These are phyloP conservation scores for Sordariomycetes sp. DNA, from an alignment of 2,329 filamentous ascomycete species.

Conservation along the genomic window DNA sequence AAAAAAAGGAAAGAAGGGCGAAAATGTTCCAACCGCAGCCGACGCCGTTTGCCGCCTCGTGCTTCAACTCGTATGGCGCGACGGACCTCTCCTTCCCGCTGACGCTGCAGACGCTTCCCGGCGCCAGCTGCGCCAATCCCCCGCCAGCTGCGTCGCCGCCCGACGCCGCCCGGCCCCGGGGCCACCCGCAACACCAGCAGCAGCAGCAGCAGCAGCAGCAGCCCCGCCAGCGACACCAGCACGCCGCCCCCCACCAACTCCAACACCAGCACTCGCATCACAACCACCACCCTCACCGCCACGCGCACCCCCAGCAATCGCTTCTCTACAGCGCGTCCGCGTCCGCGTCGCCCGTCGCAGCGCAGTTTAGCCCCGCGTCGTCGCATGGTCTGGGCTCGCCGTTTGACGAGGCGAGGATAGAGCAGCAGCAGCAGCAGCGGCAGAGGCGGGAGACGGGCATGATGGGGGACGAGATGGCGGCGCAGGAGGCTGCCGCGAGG, in stretches of 20 bases:
- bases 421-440: background rate
- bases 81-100: slow-evolving; percentile 3
- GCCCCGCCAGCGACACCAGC: slow-evolving; percentile 2
- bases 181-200: slow-evolving; percentile 7
- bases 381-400: slow-evolving; percentile 2
- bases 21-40: slow-evolving; percentile 43
- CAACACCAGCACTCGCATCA: slow-evolving; percentile 5
- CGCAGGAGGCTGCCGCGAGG: slow-evolving; percentile 46
- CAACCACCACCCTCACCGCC: slow-evolving; percentile 4
- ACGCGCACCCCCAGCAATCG: slow-evolving; percentile 4
- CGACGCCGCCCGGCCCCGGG: slow-evolving; percentile 1
- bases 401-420: background rate
- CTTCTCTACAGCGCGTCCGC: slow-evolving; percentile 3
- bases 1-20: background rate
- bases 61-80: slow-evolving; percentile 13
- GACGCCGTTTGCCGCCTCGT: slow-evolving; percentile 31
- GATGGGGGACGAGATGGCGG: slow-evolving; percentile 11
- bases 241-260: background rate
- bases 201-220: slow-evolving; percentile 8
- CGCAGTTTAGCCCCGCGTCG: slow-evolving; percentile 2
- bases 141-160: background rate
- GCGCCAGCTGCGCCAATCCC: background rate
- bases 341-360: slow-evolving; percentile 5
- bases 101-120: background rate
- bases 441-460: too few species aligned